Evolutionary conservation across 805 yeast species (phyloP), one percentile per base, ranked within the genome.

Genomic region (Peterozyma xylosa): DNA sequence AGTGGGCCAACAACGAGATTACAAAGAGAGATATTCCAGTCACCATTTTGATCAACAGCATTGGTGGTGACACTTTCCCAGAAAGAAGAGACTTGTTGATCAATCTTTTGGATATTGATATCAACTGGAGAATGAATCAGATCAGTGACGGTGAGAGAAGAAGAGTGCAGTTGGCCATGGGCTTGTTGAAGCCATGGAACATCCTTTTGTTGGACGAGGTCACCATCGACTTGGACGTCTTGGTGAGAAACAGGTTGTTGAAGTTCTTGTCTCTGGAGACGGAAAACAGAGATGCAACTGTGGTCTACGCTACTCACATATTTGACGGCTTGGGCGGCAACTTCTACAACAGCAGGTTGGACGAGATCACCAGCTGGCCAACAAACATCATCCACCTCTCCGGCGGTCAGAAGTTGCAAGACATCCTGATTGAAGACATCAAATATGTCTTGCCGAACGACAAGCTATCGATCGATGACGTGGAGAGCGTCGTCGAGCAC

Each of bases 71-170:
- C 30, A 55, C 52, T 9, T 87, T 66, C 54, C 70, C 80, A 0
- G 90, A 83, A 35, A 74, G 98, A 53, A 74, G 96, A 46, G 91
- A 89, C 52, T 66, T 70, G 51, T 73, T 93, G 48, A 69, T 91
- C 33, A 76, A 82, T 32, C 72, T 93, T 43, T 67, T 93, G 50
- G 99, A 91, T 54, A 81, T 93, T 45, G 95, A 91, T 55, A 71
- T 88, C 27, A 69, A 72, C 14, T 93, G 99, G 99, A 78, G 89
- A 51, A 90, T 93, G 97, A 84, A 86, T 51, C 78, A 76, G 41
- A 81, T 91, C 35, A 84, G 95, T 40, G 99, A 93, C 59, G 99
- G 99, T 27, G 97, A 93, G 59, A 75, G 98, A 47, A 73, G 99
- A 52, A 71, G 99, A 47, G 98, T 93, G 1, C 99, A 93, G 58